Conservation (phyloP, 1,139 yeast genomes). For the Entelexis paramagnoliae region DNA sequence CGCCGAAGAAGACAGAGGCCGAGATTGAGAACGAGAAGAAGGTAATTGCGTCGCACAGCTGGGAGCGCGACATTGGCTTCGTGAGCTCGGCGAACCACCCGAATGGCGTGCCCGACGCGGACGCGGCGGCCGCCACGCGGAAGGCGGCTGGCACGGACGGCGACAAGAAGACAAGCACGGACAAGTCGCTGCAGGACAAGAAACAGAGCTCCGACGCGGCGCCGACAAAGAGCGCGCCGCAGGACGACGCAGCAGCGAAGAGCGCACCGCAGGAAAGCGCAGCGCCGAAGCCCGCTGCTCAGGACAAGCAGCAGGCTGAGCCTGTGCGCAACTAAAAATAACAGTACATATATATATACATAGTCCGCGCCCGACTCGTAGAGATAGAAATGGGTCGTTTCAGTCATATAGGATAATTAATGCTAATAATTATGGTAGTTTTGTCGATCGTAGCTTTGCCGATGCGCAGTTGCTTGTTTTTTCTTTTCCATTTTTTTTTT, state of each 20-base stretch:
- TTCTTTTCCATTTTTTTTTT: no score
- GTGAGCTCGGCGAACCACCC: conserved; percentile 20
- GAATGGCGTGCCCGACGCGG: no score
- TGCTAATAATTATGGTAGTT: background rate
- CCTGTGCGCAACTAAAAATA: background rate
- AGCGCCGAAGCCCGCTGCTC: background rate
- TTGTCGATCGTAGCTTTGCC: no score
- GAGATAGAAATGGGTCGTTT: background rate
- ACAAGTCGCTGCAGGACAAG: background rate
- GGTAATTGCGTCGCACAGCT: conserved; percentile 28
- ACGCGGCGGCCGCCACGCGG: no score
- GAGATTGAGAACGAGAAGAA: conserved; percentile 19
- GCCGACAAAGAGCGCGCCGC: background rate
- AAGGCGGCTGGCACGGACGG: background rate
- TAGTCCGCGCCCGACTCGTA: background rate
- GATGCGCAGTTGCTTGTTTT: no score
- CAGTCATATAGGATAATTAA: background rate
- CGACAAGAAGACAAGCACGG: background rate
- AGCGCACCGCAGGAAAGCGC: background rate
- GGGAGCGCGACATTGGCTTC: conserved; percentile 22
- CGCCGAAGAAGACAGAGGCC: conserved; percentile 16
- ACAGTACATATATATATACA: background rate
- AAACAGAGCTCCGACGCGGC: background rate
- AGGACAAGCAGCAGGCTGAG: background rate
- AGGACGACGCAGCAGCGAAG: background rate